Conservation (phyloP, 352 stramenopile species). For the Pythium monospermum region DNA sequence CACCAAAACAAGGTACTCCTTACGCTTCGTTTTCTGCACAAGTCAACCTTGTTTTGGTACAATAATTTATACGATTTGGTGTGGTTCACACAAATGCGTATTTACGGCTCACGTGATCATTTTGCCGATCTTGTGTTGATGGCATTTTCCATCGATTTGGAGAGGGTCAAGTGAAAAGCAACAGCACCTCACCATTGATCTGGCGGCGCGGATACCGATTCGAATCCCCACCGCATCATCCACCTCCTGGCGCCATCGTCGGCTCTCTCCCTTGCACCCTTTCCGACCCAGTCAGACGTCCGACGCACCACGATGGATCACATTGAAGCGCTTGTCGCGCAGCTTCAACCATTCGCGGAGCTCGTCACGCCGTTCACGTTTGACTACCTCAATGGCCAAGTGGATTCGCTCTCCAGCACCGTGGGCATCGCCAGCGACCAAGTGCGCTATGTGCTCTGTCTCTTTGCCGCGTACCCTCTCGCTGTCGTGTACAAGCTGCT, state of each 20-base stretch:
- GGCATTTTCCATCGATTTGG: slow-evolving; percentile 4
- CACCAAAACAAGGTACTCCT: too few relatives aligned
- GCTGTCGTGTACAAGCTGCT: slow-evolving; percentile 86
- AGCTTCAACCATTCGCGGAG: slow-evolving; percentile 18
- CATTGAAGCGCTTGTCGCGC: slow-evolving; percentile 11
- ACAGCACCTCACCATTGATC: not conserved
- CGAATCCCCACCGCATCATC: too few relatives aligned
- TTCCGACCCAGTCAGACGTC: not conserved
- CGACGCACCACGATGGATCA: slow-evolving; percentile 12
- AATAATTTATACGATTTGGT: too few relatives aligned
- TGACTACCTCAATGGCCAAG: slow-evolving; percentile 37
- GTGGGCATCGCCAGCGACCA: slow-evolving; percentile 54
- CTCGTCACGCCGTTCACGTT: slow-evolving; percentile 51
- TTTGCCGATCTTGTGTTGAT: too few relatives aligned
- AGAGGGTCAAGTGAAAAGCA: not conserved
- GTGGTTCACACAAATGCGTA: too few relatives aligned
- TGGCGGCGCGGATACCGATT: too few relatives aligned
- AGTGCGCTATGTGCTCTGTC: slow-evolving; percentile 78
- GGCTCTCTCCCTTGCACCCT: not conserved
- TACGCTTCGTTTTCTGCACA: too few relatives aligned
- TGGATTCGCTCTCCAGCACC: slow-evolving; percentile 26
- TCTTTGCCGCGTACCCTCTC: slow-evolving; percentile 92
- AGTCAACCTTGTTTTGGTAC: too few relatives aligned
- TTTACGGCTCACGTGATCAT: too few relatives aligned
- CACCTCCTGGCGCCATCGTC: too few relatives aligned